phyloP scores from a whole-genome alignment of 257 asterid species.

The Fraxinus quadrangulata region DNA sequence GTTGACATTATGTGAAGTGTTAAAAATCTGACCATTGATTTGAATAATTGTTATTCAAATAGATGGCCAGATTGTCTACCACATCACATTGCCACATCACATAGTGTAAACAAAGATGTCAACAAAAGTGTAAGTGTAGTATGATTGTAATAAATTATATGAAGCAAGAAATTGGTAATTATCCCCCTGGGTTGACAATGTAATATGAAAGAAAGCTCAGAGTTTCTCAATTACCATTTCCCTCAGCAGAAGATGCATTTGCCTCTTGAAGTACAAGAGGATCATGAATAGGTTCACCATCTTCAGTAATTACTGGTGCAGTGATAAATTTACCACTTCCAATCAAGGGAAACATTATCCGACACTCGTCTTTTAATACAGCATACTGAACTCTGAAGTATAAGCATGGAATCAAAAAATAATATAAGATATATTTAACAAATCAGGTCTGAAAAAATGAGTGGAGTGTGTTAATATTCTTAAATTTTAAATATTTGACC shows the following conservation, averaged over 20 bases:
- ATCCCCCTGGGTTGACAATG: neutral
- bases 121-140: too few species aligned
- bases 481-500: neutral
- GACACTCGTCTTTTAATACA: conserved; percentile 75
- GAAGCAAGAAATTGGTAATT: neutral
- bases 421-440: neutral
- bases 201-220: conserved; percentile 6
- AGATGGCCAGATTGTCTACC: too few species aligned
- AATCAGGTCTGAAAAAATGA: neutral
- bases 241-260: conserved; percentile 28
- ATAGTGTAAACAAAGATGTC: too few species aligned
- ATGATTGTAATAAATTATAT: neutral
- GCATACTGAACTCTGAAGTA: conserved; percentile 65
- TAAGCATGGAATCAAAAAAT: neutral
- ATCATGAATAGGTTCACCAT: conserved; percentile 79
- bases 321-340: conserved; percentile 91
- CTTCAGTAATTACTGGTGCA: conserved; percentile 87
- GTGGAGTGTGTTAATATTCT: neutral
- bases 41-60: too few species aligned
- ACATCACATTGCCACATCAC: too few species aligned
- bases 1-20: too few species aligned
- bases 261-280: conserved; percentile 87
- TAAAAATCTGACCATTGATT: too few species aligned
- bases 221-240: conserved; percentile 26
- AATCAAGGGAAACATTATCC: conserved; percentile 76